Evolutionary conservation across 2,329 filamentous ascomycete genomes (phyloP), one percentile per base, ranked within the genome.

Genomic region (Epichloe sylvatica): DNA sequence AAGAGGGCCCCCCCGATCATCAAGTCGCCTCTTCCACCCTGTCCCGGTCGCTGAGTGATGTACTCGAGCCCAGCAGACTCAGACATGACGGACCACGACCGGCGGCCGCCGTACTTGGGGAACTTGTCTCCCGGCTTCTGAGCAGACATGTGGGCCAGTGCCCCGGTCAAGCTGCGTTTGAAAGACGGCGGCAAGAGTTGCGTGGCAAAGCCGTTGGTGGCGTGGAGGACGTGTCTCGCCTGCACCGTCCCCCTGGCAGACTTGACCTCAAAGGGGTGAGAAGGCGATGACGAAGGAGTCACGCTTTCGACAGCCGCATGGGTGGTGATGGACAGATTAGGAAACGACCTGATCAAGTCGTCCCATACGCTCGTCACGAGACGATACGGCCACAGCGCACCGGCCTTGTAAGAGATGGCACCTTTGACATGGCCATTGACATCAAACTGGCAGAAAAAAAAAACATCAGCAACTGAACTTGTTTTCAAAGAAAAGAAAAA

Each of bases 1-100:
- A 66, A 63, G 49, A 77, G 71, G 0, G 73, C 77, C 77, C 77
- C 77, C 2, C 77, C 76, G 2, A 76, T 58, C 70, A 80, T 74
- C 51, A 80, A 60, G 50, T 77, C 71, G 1, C 71, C 66, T 2
- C 53, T 40, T 2, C 61, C 60, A n/a, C 63, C 56, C 1, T 52
- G 37, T 5, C 51, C 30, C 30, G 73, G 64, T 46, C 68, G 62
- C 54, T 78, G 73, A 0, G 73, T 75, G 9, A 75, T 62, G 53
- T 78, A 77, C 55, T 80, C 76, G 44, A 72, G 75, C 0, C 71
- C 70, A 0, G 62, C 55, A 25, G 23, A 2, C 3, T 59, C 62
- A 51, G 74, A 74, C 1, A 73, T 62, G 8, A 78, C 61, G 1
- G 70, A 68, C 75, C 76, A 80, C 0, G 75, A 77, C 5, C 66